Conservation (phyloP, 148 eudicot genomes). For the Rhododendron mucronatum region DNA sequence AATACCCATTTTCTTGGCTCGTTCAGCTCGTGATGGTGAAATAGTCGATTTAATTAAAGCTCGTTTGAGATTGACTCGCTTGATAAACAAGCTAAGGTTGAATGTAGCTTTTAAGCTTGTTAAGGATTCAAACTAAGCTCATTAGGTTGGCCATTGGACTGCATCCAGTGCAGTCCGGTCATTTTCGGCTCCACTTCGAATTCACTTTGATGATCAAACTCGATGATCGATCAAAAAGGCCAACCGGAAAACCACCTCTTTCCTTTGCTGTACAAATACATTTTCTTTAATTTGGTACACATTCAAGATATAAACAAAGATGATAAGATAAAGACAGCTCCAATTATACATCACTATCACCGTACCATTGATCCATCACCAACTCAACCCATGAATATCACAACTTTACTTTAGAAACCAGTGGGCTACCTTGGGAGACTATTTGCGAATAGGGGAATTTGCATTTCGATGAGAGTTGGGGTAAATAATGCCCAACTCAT, state of each 20-base stretch:
- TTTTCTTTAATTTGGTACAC: neutral
- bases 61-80: neutral
- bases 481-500: too few relatives aligned
- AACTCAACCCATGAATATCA: neutral
- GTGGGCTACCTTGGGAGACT: neutral
- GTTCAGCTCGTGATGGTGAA: too few relatives aligned
- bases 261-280: neutral
- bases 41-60: neutral
- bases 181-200: neutral
- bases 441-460: neutral
- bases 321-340: neutral
- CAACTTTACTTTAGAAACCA: neutral
- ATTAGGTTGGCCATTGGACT: neutral
- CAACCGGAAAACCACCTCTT: neutral
- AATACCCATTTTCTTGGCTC: too few relatives aligned
- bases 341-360: neutral
- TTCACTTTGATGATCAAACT: neutral
- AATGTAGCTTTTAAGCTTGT: neutral
- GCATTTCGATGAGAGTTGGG: too few relatives aligned
- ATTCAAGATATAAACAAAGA: neutral
- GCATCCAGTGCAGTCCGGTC: neutral
- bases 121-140: neutral
- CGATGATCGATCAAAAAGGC: neutral
- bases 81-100: neutral
- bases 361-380: neutral